phyloP scores from a whole-genome alignment of 2,329 filamentous ascomycete species.

The Thielaviopsis punctulata region DNA sequence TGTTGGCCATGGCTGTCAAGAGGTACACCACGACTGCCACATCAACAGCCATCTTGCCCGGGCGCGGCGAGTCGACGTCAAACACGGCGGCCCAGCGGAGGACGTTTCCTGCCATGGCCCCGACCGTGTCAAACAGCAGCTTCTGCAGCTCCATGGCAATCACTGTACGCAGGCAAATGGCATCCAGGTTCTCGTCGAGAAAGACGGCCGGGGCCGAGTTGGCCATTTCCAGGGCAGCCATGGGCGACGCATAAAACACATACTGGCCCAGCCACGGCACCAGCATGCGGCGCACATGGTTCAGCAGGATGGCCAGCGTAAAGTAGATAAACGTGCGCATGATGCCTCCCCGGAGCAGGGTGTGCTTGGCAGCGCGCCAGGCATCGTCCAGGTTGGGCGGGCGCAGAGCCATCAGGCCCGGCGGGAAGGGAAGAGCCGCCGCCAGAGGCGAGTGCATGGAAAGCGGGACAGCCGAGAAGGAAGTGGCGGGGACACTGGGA shows the following conservation, averaged over 20 bases:
- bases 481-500: slow-evolving; percentile 2
- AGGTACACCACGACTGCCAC: slow-evolving; percentile 10
- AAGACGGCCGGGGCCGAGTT: slow-evolving; percentile 21
- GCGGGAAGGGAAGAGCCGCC: slow-evolving; percentile 2
- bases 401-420: slow-evolving; percentile 2
- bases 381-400: slow-evolving; percentile 10
- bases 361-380: slow-evolving; percentile 10
- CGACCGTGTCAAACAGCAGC: slow-evolving; percentile 7
- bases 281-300: slow-evolving; percentile 23
- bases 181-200: slow-evolving; percentile 16
- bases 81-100: slow-evolving; percentile 10
- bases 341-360: slow-evolving; percentile 17
- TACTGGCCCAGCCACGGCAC: slow-evolving; percentile 18
- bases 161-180: slow-evolving; percentile 5
- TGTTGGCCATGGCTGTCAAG: slow-evolving; percentile 9
- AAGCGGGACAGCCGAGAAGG: slow-evolving; percentile 8
- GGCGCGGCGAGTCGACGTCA: slow-evolving; percentile 10
- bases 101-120: slow-evolving; percentile 9
- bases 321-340: slow-evolving; percentile 16
- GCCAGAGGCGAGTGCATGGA: slow-evolving; percentile 8
- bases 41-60: slow-evolving; percentile 6
- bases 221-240: slow-evolving; percentile 22
- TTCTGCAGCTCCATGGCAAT: slow-evolving; percentile 14
- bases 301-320: slow-evolving; percentile 20
- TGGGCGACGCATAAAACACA: slow-evolving; percentile 17